A percentile compares a stretch with the other conserved stretches of the same genome.
Evolutionary conservation across 169 alveolate species (phyloP).

Genomic region (Cryptosporidium tyzzeri): DNA sequence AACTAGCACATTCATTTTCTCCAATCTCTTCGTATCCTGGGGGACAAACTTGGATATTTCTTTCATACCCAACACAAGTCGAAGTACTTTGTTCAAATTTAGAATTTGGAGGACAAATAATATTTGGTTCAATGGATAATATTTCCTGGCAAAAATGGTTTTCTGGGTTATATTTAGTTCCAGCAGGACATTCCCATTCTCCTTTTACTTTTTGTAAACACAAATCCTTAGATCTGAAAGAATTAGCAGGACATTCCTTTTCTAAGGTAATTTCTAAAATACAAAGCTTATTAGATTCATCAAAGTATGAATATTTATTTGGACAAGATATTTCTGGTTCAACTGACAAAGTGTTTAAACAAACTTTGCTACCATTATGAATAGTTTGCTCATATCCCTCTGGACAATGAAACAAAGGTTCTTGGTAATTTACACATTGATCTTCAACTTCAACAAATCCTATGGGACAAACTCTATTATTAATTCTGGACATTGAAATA

Average conservation of each 20-base stretch:
- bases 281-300: constrained; percentile 20
- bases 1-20: constrained; percentile 51
- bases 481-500: constrained; percentile 4
- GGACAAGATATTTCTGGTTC: constrained; percentile 66
- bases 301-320: constrained; percentile 11
- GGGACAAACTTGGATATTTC: constrained; percentile 42
- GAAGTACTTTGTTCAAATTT: constrained; percentile 45
- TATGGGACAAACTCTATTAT: constrained; percentile 44
- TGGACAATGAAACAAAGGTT: constrained; percentile 53
- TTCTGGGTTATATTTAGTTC: constrained; percentile 35
- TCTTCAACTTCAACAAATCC: constrained; percentile 55
- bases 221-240: constrained; percentile 11
- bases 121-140: constrained; percentile 20
- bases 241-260: constrained; percentile 46
- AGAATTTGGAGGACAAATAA: constrained; percentile 56
- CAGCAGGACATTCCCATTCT: constrained; percentile 73
- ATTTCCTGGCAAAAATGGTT: constrained; percentile 35
- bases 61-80: constrained; percentile 52
- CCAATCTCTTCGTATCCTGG: constrained; percentile 72
- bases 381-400: constrained; percentile 33
- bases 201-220: constrained; percentile 44
- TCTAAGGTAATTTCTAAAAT: constrained; percentile 1
- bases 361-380: constrained; percentile 44
- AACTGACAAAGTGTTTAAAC: constrained; percentile 13
- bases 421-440: constrained; percentile 27